Percentiles rank a stretch among this genome's conserved stretches.
Conservation (phyloP, 2,329 filamentous ascomycete genomes). For the Madurella fahalii region DNA sequence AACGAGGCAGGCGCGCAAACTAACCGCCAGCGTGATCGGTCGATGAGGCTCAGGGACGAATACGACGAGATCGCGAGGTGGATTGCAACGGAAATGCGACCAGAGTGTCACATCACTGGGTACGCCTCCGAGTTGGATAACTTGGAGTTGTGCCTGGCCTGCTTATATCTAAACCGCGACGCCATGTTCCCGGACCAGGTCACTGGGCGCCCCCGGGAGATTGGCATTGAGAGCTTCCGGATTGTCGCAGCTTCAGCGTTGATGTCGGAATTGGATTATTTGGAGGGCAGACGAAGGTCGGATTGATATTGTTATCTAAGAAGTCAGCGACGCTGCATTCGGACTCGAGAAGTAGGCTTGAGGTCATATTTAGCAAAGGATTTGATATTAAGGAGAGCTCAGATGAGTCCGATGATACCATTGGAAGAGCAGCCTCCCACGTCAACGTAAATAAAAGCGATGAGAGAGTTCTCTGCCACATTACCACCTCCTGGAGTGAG, state of each 20-base stretch:
- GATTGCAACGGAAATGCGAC: constrained; percentile 28
- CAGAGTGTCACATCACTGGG: neutral
- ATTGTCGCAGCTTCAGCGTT: constrained; percentile 31
- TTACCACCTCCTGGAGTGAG: too few relatives aligned
- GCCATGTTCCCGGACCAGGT: neutral
- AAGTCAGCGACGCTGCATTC: too few relatives aligned
- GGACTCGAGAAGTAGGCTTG: too few relatives aligned
- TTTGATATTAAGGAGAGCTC: too few relatives aligned
- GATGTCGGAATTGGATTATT: constrained; percentile 28
- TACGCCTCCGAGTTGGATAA: constrained; percentile 10
- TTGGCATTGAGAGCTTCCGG: constrained; percentile 30
- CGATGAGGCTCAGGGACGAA: constrained; percentile 48
- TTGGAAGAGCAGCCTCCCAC: too few relatives aligned
- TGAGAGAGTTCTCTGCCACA: too few relatives aligned
- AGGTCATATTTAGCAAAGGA: too few relatives aligned
- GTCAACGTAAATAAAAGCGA: too few relatives aligned
- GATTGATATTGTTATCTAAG: too few relatives aligned
- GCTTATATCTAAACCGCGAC: constrained; percentile 20
- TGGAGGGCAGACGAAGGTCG: too few relatives aligned
- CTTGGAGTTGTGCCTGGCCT: constrained; percentile 32
- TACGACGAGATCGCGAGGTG: constrained; percentile 44
- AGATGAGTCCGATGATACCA: too few relatives aligned
- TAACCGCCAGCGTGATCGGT: constrained; percentile 48
- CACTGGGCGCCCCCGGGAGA: too few relatives aligned
- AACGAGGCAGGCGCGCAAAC: constrained; percentile 48